Evolutionary conservation across 306 rosid species (phyloP), one percentile per base, ranked within the genome.

Genomic region (Alnus rubra): DNA sequence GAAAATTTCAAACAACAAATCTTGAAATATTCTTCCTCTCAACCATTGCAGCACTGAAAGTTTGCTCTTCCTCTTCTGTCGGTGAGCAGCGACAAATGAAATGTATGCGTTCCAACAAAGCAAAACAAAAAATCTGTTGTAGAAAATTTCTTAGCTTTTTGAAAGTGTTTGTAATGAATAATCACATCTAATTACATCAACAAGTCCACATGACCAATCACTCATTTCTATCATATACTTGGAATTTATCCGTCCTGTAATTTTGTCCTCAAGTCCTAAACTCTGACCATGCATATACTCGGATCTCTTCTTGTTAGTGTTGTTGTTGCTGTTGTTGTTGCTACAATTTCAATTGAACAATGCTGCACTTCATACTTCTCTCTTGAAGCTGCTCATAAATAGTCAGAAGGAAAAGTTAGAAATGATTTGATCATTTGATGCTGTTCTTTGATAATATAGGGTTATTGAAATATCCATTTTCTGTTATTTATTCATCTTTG

Each of bases 331-430:
- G 81, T 55, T 74, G 81, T 42, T 71, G 78, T 70, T 84, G 84
- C 80, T 85, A 78, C 12, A 23, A 31, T 52, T 83, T 77, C 60
- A 87, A 68, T 70, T 91, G 98, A 77, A 88, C 79, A 39, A 90
- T 83, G 71, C 76, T 74, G 75, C 91, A 82, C 79, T 80, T 88
- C 39, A 89, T 62, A 76, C 91, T 88, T 76, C 85, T 86, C 69
- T 93, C 97, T 80, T 86, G 79, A 81, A 85, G 70, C 97, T 93
- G 79, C 64, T 72, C 70, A 59, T 14, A 75, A n/a, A 65, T 9
- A 74, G 74, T 28, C 23, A 48, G 44, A 60, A 67, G 50, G 16
- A 70, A 75, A 37, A 69, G 58, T 15, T 12, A 71, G 18, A 81
- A 47, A 45, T 47, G 18, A 3, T 42, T 78, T 51, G 67, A 50